Percentiles rank a stretch among this genome's conserved stretches.
Conservation (phyloP, 2,329 filamentous ascomycete genomes). For the Aspergillus uvarum region DNA sequence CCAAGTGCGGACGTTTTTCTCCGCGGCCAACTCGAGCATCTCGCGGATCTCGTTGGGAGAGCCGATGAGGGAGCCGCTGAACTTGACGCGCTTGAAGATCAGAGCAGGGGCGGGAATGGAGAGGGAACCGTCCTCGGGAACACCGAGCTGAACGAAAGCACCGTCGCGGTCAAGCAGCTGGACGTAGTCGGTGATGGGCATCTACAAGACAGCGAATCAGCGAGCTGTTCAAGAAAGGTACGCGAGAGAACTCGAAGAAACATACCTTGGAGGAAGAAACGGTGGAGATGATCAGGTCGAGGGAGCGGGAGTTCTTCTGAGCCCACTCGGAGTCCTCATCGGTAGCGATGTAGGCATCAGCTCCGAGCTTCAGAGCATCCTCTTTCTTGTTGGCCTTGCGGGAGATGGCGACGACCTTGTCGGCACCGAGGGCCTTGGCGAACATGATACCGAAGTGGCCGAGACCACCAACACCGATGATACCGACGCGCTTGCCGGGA, state of each 20-base stretch:
- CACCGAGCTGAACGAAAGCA: conserved; percentile 64
- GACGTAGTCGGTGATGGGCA: conserved; percentile 64
- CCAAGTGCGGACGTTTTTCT: conserved; percentile 43
- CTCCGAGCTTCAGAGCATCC: conserved; percentile 57
- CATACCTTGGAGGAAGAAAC: conserved; percentile 45
- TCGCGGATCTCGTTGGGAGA: conserved; percentile 42
- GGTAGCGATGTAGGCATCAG: conserved; percentile 56
- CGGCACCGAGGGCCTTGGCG: conserved; percentile 19
- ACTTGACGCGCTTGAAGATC: conserved; percentile 51
- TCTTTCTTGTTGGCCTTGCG: conserved; percentile 51
- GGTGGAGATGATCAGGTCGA: conserved; percentile 59
- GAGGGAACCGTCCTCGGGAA: conserved; percentile 59
- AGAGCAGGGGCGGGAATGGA: conserved; percentile 57
- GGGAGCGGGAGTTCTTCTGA: conserved; percentile 45
- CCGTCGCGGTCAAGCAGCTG: conserved; percentile 57
- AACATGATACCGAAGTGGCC: conserved; percentile 21
- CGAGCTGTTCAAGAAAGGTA: no score
- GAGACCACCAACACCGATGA: conserved; percentile 16
- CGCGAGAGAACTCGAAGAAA: background rate
- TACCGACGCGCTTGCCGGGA: conserved; percentile 18
- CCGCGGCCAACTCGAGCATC: conserved; percentile 45
- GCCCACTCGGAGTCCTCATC: conserved; percentile 56
- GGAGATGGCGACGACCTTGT: conserved; percentile 59
- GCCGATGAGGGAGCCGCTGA: conserved; percentile 49
- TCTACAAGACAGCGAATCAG: conserved; percentile 28